Percentiles rank a stretch among this genome's conserved stretches.
These are phyloP conservation scores for Tanacetum coccineum DNA, from an alignment of 129 eudicot species.

Conservation along the genomic window DNA sequence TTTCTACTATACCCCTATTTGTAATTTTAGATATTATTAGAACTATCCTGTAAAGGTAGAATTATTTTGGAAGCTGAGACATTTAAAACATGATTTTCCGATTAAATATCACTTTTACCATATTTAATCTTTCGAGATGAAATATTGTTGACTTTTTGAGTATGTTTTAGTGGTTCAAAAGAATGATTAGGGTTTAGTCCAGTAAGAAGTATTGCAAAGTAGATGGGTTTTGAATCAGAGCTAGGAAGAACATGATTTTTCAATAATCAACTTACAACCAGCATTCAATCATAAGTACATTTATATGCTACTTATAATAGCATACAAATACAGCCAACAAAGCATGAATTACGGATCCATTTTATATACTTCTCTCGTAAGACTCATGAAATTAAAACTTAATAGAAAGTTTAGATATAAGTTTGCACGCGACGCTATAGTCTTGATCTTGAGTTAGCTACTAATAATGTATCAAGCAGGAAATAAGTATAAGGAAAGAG, in stretches of 20 bases:
- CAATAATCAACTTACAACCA: not conserved
- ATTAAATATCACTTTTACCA: too few relatives aligned
- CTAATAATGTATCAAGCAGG: not conserved
- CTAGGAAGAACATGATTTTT: constrained; percentile 20
- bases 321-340: not conserved
- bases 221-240: constrained; percentile 12
- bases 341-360: constrained; percentile 14
- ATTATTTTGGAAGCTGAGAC: too few relatives aligned
- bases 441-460: constrained; percentile 1
- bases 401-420: not conserved
- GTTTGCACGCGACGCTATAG: constrained; percentile 6
- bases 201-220: constrained; percentile 4
- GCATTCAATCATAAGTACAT: not conserved
- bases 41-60: too few relatives aligned
- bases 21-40: not conserved
- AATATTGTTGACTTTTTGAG: too few relatives aligned
- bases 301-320: not conserved
- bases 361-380: not conserved
- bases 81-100: too few relatives aligned
- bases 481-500: constrained; percentile 4
- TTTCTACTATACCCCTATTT: not conserved
- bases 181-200: too few relatives aligned
- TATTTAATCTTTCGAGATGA: not conserved
- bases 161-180: too few relatives aligned
- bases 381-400: constrained; percentile 6